phyloP scores from a whole-genome alignment of 2,329 filamentous ascomycete genomes.

The Botrytis deweyae region DNA sequence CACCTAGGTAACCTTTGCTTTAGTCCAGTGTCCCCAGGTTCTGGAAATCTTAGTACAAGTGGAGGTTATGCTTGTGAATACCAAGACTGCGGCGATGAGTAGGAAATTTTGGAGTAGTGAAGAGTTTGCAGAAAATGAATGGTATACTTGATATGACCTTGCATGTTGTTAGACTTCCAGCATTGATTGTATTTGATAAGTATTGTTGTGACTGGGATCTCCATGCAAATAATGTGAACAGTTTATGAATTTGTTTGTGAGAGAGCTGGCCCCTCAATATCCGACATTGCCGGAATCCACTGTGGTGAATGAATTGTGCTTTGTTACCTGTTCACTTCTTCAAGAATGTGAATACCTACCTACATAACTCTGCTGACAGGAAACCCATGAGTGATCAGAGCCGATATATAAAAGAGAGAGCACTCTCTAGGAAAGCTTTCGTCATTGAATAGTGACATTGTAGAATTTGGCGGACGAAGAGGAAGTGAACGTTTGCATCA shows the following conservation, averaged over 20 bases:
- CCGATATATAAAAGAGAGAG: background rate
- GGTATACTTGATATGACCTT: background rate
- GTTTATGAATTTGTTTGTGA: background rate
- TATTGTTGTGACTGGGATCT: background rate
- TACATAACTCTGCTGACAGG: background rate
- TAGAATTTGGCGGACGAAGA: background rate
- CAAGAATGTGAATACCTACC: background rate
- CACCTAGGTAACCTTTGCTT: background rate
- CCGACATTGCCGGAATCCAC: too few species aligned
- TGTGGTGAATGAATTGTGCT: background rate
- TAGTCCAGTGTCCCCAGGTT: accelerated
- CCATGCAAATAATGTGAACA: background rate
- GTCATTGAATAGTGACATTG: background rate
- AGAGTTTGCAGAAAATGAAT: background rate
- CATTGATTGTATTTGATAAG: background rate
- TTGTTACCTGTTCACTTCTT: background rate
- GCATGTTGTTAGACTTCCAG: background rate
- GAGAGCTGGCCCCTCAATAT: background rate
- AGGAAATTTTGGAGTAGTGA: background rate
- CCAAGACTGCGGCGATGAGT: background rate
- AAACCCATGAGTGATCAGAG: background rate
- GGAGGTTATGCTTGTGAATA: background rate
- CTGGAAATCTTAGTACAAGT: background rate
- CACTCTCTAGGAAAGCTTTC: background rate
- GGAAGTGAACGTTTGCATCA: background rate